Base-by-base conservation (phyloP, 148 eudicot genomes). In the Amaranthus palmeri region DNA sequence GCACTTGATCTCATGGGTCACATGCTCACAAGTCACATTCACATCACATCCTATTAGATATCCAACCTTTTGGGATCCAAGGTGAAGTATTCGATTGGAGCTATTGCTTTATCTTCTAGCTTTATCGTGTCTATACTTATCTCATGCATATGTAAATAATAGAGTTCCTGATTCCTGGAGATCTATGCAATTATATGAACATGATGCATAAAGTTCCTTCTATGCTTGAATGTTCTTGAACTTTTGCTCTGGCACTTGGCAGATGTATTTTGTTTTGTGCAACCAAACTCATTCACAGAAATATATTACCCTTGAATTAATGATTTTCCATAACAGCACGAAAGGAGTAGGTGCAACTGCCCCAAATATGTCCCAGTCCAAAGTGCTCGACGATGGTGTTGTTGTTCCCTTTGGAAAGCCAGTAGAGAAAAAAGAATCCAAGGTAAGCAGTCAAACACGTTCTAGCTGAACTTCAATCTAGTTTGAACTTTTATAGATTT, bases 311-410 rank as follows among this genome's bases (percentile, higher is more conserved):
- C 47, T 42, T 45, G 13, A 42, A 12, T 0, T 57, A 52, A 62
- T 0, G 48, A 62, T 48, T 78, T 10, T 69, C 13, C 53, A 54
- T 57, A 62, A 82, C 92, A 95, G 99, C 82, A 92, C 99, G 9
- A 95, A 95, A 86, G 99, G 99, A 82, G 90, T 95, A 70, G 99
- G 99, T 50, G 54, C 75, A 47, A 91, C 96, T 48, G 90, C 89
- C 60, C 97, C 97, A 56, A 87, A 92, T 83, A 63, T 77, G 53
- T 85, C 89, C 3, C 78, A 89, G 73, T 82, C 83, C 50, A 76
- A 73, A 64, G 80, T 77, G 59, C 92, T 89, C 69, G 88, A 92
- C 62, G 93, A 87, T 82, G 97, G 96, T 54, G 85, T 81, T 6
- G 70, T 86, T 47, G 99, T 95, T 47, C 99, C 99, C 58, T 78